Percentiles rank a stretch among this genome's conserved stretches.
phyloP scores from a whole-genome alignment of 1,139 yeast species.

The Taphrina sp. region DNA sequence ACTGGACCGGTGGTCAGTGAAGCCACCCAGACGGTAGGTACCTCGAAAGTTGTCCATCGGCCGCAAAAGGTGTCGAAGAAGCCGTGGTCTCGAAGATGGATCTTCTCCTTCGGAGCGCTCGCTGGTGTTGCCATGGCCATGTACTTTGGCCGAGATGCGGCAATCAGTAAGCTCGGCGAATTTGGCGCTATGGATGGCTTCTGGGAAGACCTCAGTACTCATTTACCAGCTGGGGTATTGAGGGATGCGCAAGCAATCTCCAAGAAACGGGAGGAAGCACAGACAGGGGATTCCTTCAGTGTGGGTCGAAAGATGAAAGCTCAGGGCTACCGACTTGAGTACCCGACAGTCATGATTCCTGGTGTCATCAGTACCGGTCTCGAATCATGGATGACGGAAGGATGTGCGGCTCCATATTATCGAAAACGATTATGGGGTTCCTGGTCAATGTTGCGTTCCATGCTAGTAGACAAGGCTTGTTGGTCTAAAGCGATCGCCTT shows the following conservation, averaged over 20 bases:
- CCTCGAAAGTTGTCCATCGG: too few species aligned
- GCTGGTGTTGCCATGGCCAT: slow-evolving; percentile 67
- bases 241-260: slow-evolving; percentile 50
- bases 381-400: slow-evolving; percentile 86
- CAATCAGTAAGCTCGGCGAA: slow-evolving; percentile 50
- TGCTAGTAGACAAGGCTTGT: slow-evolving; percentile 86
- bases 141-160: slow-evolving; percentile 55
- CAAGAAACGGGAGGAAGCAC: slow-evolving; percentile 39
- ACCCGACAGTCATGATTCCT: slow-evolving; percentile 84
- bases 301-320: slow-evolving; percentile 69
- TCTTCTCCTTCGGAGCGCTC: slow-evolving; percentile 53
- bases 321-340: slow-evolving; percentile 56
- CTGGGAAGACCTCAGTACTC: slow-evolving; percentile 44
- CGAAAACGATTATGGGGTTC: slow-evolving; percentile 95
- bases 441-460: slow-evolving; percentile 87
- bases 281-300: slow-evolving; percentile 74
- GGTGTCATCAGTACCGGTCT: slow-evolving; percentile 95
- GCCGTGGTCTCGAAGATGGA: neutral
- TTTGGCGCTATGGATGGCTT: slow-evolving; percentile 48
- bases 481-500: slow-evolving; percentile 90
- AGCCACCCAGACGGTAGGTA: slow-evolving; percentile 10
- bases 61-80: neutral
- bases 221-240: slow-evolving; percentile 63
- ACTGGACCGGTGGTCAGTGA: neutral
- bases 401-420: slow-evolving; percentile 84